Percentiles rank a stretch among this genome's conserved stretches.
Conservation (phyloP, 2,329 filamentous ascomycete genomes). For the Rhynchosporium secalis region DNA sequence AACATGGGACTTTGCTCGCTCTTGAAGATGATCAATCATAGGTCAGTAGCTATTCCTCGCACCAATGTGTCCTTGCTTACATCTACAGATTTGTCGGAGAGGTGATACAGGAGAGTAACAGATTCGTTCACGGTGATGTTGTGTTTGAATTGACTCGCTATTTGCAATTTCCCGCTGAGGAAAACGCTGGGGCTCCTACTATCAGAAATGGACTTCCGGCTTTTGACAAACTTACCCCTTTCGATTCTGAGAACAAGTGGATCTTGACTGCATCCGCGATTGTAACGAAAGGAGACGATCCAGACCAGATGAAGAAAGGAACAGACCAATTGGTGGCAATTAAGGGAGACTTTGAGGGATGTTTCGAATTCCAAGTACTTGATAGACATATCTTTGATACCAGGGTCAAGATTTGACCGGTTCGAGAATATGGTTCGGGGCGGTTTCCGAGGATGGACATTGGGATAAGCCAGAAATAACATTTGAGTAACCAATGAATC, state of each 20-base stretch:
- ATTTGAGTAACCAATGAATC: neutral
- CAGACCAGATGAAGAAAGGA: slow-evolving; percentile 53
- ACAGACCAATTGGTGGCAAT: slow-evolving; percentile 52
- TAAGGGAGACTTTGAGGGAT: slow-evolving; percentile 50
- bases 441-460: slow-evolving; percentile 1
- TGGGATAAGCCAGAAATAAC: neutral
- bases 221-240: slow-evolving; percentile 48
- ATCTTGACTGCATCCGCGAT: slow-evolving; percentile 55
- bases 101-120: slow-evolving; percentile 31
- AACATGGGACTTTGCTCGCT: slow-evolving; percentile 47
- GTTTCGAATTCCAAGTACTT: slow-evolving; percentile 53
- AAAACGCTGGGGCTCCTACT: slow-evolving; percentile 35
- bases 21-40: slow-evolving; percentile 54
- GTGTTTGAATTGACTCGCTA: slow-evolving; percentile 36
- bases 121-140: slow-evolving; percentile 36
- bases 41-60: slow-evolving; percentile 42
- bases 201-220: slow-evolving; percentile 44
- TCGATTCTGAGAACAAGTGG: slow-evolving; percentile 54
- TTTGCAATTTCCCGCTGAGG: slow-evolving; percentile 28
- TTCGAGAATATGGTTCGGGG: neutral
- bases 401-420: slow-evolving; percentile 38
- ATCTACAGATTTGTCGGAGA: slow-evolving; percentile 33
- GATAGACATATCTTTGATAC: slow-evolving; percentile 57
- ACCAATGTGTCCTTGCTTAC: slow-evolving; percentile 14
- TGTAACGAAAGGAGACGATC: slow-evolving; percentile 57